Conservation (phyloP, 2,329 filamentous ascomycete genomes). For the Phaeophleospora eucalypticola region DNA sequence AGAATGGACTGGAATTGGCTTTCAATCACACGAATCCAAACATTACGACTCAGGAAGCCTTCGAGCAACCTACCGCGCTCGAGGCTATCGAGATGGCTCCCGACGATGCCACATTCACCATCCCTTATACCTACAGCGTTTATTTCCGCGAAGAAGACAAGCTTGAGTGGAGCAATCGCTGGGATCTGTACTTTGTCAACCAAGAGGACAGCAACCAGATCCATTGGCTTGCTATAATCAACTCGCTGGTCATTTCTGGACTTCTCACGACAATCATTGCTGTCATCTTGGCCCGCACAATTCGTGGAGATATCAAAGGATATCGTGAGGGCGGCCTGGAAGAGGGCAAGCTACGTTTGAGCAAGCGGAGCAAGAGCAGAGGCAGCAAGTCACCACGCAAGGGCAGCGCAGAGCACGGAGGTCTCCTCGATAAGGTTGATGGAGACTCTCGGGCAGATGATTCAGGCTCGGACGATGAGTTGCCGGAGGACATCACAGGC, state of each 20-base stretch:
- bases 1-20: constrained; percentile 64
- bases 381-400: constrained; percentile 40
- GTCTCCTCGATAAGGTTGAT: constrained; percentile 34
- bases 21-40: constrained; percentile 61
- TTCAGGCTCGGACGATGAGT: constrained; percentile 59
- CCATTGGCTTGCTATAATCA: constrained; percentile 85
- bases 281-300: constrained; percentile 74
- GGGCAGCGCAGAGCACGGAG: constrained; percentile 48
- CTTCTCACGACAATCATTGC: constrained; percentile 73
- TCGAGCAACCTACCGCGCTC: constrained; percentile 54
- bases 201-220: constrained; percentile 77
- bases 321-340: constrained; percentile 64
- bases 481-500: constrained; percentile 73
- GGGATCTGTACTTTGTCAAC: constrained; percentile 87
- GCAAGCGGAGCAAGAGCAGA: constrained; percentile 51
- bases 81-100: constrained; percentile 49
- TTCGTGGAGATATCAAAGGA: constrained; percentile 72
- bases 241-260: constrained; percentile 78
- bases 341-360: constrained; percentile 57
- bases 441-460: constrained; percentile 51
- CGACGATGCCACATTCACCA: constrained; percentile 62
- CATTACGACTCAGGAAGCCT: constrained; percentile 46
- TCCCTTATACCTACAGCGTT: constrained; percentile 85
- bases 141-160: constrained; percentile 81
- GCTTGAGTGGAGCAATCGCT: constrained; percentile 77